phyloP scores from a whole-genome alignment of 495 filamentous ascomycete species.

The Pseudevernia furfuracea region DNA sequence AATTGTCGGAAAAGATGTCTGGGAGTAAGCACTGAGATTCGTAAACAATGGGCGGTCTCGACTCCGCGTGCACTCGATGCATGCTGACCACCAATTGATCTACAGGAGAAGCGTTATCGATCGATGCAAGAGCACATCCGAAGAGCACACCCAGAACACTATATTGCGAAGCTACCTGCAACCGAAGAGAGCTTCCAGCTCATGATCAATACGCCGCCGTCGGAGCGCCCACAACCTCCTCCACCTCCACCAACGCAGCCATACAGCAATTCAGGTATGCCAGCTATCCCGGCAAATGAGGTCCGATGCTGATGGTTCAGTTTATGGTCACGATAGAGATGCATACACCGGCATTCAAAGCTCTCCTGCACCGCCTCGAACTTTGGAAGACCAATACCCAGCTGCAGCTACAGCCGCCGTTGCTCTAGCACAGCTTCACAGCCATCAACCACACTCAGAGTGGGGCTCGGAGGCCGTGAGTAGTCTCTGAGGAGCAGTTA shows the following conservation, averaged over 20 bases:
- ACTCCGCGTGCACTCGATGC: not conserved
- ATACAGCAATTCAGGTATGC: slow-evolving; percentile 26
- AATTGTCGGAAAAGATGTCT: slow-evolving; percentile 96
- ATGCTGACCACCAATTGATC: slow-evolving; percentile 20
- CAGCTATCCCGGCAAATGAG: not conserved
- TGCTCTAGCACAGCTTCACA: slow-evolving; percentile 79
- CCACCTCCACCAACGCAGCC: slow-evolving; percentile 28
- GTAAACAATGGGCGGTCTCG: not conserved
- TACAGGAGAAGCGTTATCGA: slow-evolving; percentile 91
- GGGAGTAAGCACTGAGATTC: slow-evolving; percentile 62
- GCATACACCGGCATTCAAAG: slow-evolving; percentile 58
- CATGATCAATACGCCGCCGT: slow-evolving; percentile 87
- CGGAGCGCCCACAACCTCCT: slow-evolving; percentile 55
- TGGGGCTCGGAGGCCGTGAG: slow-evolving; percentile 81
- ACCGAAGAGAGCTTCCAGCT: slow-evolving; percentile 96
- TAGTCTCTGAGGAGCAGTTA: slow-evolving; percentile 16
- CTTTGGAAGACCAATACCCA: slow-evolving; percentile 62
- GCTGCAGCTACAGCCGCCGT: slow-evolving; percentile 73
- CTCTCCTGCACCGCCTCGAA: slow-evolving; percentile 62
- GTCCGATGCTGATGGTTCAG: slow-evolving; percentile 30
- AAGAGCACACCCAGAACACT: slow-evolving; percentile 93
- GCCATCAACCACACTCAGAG: slow-evolving; percentile 68
- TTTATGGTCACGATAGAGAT: slow-evolving; percentile 42
- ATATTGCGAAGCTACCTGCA: slow-evolving; percentile 96
- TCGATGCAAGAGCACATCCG: slow-evolving; percentile 99